These are phyloP conservation scores for Phytomonas francai DNA, from an alignment of 208 protist genomes.

Conservation along the genomic window DNA sequence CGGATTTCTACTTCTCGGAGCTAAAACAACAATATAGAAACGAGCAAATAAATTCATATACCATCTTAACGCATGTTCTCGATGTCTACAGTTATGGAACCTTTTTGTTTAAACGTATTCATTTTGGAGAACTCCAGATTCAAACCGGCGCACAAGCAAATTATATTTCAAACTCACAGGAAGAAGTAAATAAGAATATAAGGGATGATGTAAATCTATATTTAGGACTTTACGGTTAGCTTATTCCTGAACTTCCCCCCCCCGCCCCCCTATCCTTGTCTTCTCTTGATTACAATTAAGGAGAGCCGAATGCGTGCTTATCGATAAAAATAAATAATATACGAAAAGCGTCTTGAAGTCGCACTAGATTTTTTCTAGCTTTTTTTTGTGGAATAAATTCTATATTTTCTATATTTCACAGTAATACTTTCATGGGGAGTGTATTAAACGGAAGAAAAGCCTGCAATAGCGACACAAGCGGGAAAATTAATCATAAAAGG, in stretches of 20 bases:
- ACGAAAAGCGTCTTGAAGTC: too few species aligned
- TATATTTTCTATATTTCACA: conserved; percentile 1
- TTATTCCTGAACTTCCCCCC: background rate
- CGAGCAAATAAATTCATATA: too few species aligned
- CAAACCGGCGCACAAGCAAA: background rate
- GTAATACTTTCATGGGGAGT: conserved; percentile 5
- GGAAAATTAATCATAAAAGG: background rate
- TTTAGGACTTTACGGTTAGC: background rate
- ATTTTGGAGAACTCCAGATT: background rate
- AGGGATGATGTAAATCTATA: conserved; percentile 7
- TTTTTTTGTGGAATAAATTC: conserved; percentile 3
- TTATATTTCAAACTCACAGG: conserved; percentile 1
- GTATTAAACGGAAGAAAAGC: conserved; percentile 13
- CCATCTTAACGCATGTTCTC: background rate
- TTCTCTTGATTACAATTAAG: too few species aligned
- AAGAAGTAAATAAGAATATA: conserved; percentile 7
- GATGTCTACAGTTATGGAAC: too few species aligned
- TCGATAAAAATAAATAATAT: too few species aligned
- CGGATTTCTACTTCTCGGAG: background rate
- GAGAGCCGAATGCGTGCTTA: too few species aligned
- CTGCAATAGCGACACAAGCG: conserved; percentile 5
- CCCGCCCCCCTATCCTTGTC: too few species aligned
- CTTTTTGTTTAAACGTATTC: too few species aligned
- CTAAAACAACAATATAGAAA: background rate
- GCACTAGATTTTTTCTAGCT: background rate